These are phyloP conservation scores for Phytophthora palmivora DNA, from an alignment of 352 stramenopile species.

Conservation along the genomic window DNA sequence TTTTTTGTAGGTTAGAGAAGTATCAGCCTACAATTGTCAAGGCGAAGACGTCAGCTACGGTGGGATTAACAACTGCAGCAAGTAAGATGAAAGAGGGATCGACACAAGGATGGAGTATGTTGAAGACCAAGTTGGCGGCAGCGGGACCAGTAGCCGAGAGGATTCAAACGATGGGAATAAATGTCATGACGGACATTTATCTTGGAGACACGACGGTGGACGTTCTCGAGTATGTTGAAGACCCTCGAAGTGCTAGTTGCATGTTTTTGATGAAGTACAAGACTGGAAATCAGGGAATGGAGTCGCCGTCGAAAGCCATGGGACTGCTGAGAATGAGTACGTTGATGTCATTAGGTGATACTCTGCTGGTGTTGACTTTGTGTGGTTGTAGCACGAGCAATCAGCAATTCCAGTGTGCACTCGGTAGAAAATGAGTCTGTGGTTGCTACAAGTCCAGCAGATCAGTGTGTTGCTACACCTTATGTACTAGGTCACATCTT, in stretches of 20 bases:
- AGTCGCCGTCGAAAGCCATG: conserved; percentile 37
- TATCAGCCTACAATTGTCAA: conserved; percentile 83
- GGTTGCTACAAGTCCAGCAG: conserved; percentile 15
- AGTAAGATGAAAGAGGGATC: conserved; percentile 74
- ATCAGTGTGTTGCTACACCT: conserved; percentile 61
- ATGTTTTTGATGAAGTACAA: conserved; percentile 74
- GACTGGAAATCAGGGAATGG: conserved; percentile 7
- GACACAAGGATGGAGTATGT: conserved; percentile 79
- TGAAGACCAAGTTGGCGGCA: conserved; percentile 79
- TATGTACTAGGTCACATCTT: conserved; percentile 83
- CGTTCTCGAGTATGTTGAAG: conserved; percentile 51
- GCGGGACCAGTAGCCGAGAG: conserved; percentile 76
- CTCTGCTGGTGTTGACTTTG: conserved; percentile 8
- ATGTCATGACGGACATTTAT: conserved; percentile 76
- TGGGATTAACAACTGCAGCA: conserved; percentile 28
- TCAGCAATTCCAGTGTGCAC: conserved; percentile 35
- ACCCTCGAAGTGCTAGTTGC: conserved; percentile 48
- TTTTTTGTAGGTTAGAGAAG: conserved; percentile 54
- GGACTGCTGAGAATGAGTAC: conserved; percentile 58
- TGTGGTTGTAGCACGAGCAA: conserved; percentile 28
- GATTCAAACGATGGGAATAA: conserved; percentile 77
- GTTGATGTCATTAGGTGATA: conserved; percentile 13
- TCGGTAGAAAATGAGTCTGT: conserved; percentile 30
- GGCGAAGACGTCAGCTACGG: conserved; percentile 71
- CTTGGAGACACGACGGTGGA: conserved; percentile 67